phyloP scores from a whole-genome alignment of 805 yeast species.

The Ogataea angusta region DNA sequence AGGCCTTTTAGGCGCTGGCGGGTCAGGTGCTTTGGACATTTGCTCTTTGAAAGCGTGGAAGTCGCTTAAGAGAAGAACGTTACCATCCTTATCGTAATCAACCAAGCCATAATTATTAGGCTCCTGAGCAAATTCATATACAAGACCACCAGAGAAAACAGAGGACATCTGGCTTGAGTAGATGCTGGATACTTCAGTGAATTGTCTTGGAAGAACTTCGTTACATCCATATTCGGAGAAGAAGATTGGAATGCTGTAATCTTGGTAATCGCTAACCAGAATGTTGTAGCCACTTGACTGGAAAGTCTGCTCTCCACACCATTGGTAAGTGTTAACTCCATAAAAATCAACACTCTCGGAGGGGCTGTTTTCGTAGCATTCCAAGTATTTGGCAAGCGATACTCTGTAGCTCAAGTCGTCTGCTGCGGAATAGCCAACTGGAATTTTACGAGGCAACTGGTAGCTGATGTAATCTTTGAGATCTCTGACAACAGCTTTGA shows the following conservation, averaged over 20 bases:
- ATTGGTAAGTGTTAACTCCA: constrained; percentile 78
- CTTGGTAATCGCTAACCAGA: constrained; percentile 68
- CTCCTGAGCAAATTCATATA: constrained; percentile 78
- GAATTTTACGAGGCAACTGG: constrained; percentile 64
- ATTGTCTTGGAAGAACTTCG: constrained; percentile 69
- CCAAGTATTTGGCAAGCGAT: constrained; percentile 75
- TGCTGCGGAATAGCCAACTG: constrained; percentile 96
- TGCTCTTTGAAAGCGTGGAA: constrained; percentile 42
- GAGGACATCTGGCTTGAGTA: constrained; percentile 70
- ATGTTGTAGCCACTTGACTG: constrained; percentile 68
- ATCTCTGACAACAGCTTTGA: constrained; percentile 78
- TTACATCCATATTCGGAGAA: constrained; percentile 94
- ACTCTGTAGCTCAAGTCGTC: constrained; percentile 79
- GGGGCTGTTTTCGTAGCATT: constrained; percentile 57
- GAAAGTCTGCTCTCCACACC: constrained; percentile 87
- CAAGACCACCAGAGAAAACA: constrained; percentile 81
- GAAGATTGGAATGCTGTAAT: constrained; percentile 73
- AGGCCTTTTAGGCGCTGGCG: constrained; percentile 24
- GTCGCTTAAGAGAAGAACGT: constrained; percentile 43
- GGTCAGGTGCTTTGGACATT: constrained; percentile 35
- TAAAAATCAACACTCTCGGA: constrained; percentile 69
- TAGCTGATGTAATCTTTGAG: constrained; percentile 65
- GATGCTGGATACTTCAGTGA: constrained; percentile 71
- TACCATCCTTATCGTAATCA: constrained; percentile 40
- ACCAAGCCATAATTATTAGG: constrained; percentile 79